Base-by-base conservation (phyloP, 768 basidiomycete genomes). In the Xerocomus potaroensis region DNA sequence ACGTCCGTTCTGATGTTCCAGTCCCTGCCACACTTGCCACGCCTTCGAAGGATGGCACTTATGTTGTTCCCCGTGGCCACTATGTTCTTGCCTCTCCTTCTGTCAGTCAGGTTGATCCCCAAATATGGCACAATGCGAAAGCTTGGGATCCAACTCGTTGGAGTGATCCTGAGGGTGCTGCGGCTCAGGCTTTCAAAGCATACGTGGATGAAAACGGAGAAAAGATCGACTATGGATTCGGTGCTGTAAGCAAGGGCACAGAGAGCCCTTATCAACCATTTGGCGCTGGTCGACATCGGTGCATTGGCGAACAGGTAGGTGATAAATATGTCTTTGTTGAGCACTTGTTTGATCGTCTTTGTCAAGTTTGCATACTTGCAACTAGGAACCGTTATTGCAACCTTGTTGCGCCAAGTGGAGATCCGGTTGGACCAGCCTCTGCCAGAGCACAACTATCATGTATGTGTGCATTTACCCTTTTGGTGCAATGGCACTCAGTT, bases 261-360 rank as follows among this genome's bases (percentile, higher is more conserved):
- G 90, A 94, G 47, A 90, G 86, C 56, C 91, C 91, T 40, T 97
- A 98, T 66, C 90, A 96, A 64, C 96, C 96, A 2, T 99, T 99
- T 59, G 96, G 96, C 51, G 95, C 96, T 42, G 96, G 96, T 23
- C 78, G 89, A 58, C 95, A 97, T 72, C 76, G 94, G 54, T 98
- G 91, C 66, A 94, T 97, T 50, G 91, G 92, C 53, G 92, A 94
- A 70, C 87, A 84, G 72, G 84, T 83, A 37, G 36, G 73, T 66
- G 22, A 10, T 2, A 14, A n/a, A 38, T 2, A 3, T 49, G 14
- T 19, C 43, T 29, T 43, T 19, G 19, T 3, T 42, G 26, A 31
- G 43, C 22, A 27, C 33, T 39, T n/a, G 12, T 47, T 55, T 29
- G 59, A n/a, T 9, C 21, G 19, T 34, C 5, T 41, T 37, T 45